phyloP scores from a whole-genome alignment of 495 filamentous ascomycete genomes.

The Aspergillus conjunctus region DNA sequence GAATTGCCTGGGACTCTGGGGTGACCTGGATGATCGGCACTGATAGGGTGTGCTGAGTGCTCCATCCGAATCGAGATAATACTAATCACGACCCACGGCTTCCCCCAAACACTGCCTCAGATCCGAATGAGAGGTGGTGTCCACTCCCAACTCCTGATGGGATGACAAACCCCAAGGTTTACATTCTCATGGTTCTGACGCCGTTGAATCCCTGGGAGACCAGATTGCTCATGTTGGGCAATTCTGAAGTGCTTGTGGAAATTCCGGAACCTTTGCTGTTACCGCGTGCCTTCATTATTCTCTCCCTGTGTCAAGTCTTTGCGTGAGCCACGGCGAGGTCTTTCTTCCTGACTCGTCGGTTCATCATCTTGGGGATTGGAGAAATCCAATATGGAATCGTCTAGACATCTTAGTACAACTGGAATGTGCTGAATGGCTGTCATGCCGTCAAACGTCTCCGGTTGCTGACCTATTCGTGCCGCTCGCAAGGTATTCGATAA shows the following conservation, averaged over 20 bases:
- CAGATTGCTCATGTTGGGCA: neutral
- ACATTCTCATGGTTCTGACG: neutral
- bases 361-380: neutral
- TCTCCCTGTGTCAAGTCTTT: no score
- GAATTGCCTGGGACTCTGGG: constrained; percentile 10
- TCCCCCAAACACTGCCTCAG: no score
- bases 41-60: constrained; percentile 18
- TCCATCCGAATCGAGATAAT: constrained; percentile 17
- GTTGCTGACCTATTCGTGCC: constrained; percentile 8
- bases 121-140: neutral
- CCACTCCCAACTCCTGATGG: neutral
- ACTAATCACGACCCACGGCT: neutral
- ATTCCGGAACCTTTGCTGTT: constrained; percentile 5
- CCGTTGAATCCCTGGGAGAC: neutral
- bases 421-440: constrained; percentile 15
- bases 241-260: neutral
- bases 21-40: constrained; percentile 19
- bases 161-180: neutral
- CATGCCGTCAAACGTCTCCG: neutral
- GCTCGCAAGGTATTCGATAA: neutral
- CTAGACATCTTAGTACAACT: constrained; percentile 11
- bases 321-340: no score
- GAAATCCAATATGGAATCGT: constrained; percentile 3
- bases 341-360: no score
- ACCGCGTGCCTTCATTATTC: neutral